Conservation (phyloP, 768 basidiomycete genomes). For the Chalciporus piperatus region DNA sequence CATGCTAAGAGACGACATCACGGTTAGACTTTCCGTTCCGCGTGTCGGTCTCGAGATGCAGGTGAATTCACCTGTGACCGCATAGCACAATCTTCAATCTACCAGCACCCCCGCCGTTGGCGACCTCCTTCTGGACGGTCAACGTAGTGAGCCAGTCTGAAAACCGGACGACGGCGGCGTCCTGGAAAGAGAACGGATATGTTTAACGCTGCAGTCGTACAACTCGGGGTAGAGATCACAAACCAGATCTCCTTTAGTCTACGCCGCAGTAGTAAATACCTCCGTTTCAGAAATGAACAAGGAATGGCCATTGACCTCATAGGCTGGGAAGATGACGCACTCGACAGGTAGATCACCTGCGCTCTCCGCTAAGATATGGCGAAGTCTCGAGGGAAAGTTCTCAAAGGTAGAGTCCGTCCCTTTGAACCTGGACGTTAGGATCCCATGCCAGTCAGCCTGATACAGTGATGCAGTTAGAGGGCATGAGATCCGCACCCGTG, state of each 20-base stretch:
- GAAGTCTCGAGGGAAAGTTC: slow-evolving; percentile 75
- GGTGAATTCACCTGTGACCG: slow-evolving; percentile 69
- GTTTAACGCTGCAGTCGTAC: neutral
- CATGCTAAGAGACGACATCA: slow-evolving; percentile 60
- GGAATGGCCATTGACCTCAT: slow-evolving; percentile 55
- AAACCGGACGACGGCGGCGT: slow-evolving; percentile 78
- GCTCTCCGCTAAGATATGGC: slow-evolving; percentile 71
- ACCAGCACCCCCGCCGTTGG: slow-evolving; percentile 71
- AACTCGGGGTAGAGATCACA: slow-evolving; percentile 24
- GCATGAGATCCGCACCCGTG: slow-evolving; percentile 55
- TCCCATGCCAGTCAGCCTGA: slow-evolving; percentile 1
- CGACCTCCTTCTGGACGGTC: slow-evolving; percentile 81
- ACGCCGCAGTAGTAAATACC: slow-evolving; percentile 12
- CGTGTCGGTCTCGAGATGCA: neutral
- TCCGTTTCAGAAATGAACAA: slow-evolving; percentile 3
- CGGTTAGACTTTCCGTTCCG: neutral
- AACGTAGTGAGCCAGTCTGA: slow-evolving; percentile 91
- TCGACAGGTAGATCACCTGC: slow-evolving; percentile 58
- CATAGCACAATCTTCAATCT: slow-evolving; percentile 79
- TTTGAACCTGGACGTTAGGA: slow-evolving; percentile 40
- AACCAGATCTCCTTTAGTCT: slow-evolving; percentile 92
- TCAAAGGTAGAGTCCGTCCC: slow-evolving; percentile 70
- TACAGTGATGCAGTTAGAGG: neutral
- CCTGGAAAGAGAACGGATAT: slow-evolving; percentile 39
- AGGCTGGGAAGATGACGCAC: slow-evolving; percentile 82